Conservation (phyloP, 306 rosid genomes). For the Ceratonia siliqua region DNA sequence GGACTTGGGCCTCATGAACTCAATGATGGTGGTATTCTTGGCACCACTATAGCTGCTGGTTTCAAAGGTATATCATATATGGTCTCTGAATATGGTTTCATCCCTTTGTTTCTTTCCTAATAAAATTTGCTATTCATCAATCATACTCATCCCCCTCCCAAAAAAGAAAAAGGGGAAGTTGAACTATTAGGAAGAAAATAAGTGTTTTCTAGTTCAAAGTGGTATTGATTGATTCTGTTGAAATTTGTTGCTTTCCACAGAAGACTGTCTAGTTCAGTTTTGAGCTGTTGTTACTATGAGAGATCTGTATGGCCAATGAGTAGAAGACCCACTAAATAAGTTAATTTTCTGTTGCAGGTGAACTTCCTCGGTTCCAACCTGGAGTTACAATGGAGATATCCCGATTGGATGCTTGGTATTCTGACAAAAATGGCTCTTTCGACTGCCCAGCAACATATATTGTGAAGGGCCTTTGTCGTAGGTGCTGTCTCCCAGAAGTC, state of each 20-base stretch:
- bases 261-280: not conserved
- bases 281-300: constrained; percentile 10
- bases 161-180: too few relatives aligned
- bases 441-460: constrained; percentile 73
- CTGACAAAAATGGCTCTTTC: constrained; percentile 62
- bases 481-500: constrained; percentile 93
- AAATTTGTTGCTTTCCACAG: constrained; percentile 23
- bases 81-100: too few relatives aligned
- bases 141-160: too few relatives aligned
- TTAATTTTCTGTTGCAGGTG: constrained; percentile 61
- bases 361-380: constrained; percentile 90
- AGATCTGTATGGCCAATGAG: constrained; percentile 19
- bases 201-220: constrained; percentile 14
- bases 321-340: constrained; percentile 27
- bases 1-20: constrained; percentile 70
- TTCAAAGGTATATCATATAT: constrained; percentile 99
- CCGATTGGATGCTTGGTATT: constrained; percentile 90
- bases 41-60: constrained; percentile 81
- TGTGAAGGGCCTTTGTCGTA: constrained; percentile 85
- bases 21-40: constrained; percentile 83
- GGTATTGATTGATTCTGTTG: not conserved
- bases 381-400: constrained; percentile 94
- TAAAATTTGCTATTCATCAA: too few relatives aligned
- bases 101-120: too few relatives aligned
- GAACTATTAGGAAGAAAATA: constrained; percentile 5